Conservation (phyloP, 139 green algal genomes). For the Chlorella sp. region DNA sequence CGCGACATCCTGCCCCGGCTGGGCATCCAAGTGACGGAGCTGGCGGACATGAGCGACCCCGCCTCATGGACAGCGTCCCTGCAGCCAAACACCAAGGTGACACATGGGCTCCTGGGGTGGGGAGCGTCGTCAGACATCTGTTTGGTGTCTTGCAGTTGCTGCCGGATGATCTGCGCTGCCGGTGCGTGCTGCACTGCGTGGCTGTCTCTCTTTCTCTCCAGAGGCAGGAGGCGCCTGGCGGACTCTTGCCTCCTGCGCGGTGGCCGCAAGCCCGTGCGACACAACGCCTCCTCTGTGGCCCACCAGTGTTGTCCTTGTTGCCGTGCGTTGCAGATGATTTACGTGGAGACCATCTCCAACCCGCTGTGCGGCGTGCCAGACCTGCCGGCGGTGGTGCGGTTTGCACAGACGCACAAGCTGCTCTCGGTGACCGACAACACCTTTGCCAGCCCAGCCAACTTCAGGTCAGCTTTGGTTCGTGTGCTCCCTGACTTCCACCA, state of each 20-base stretch:
- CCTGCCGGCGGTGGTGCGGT: slow-evolving; percentile 29
- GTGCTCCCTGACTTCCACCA: too few species aligned
- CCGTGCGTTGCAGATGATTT: slow-evolving; percentile 65
- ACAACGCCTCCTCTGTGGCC: too few species aligned
- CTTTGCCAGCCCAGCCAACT: slow-evolving; percentile 87
- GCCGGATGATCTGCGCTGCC: background rate
- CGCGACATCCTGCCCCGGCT: slow-evolving; percentile 86
- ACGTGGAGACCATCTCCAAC: slow-evolving; percentile 91
- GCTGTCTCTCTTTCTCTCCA: background rate
- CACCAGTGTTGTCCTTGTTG: too few species aligned
- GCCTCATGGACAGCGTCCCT: slow-evolving; percentile 52
- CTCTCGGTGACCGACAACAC: slow-evolving; percentile 87
- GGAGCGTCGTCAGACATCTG: too few species aligned
- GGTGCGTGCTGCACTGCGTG: background rate
- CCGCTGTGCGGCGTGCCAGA: slow-evolving; percentile 74
- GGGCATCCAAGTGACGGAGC: slow-evolving; percentile 86
- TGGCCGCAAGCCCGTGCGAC: background rate
- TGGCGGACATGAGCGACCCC: slow-evolving; percentile 76
- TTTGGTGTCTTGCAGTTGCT: background rate
- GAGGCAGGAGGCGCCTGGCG: background rate
- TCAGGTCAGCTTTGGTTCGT: slow-evolving; percentile 11
- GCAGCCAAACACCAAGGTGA: slow-evolving; percentile 44
- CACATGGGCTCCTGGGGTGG: background rate
- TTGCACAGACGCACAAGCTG: slow-evolving; percentile 34
- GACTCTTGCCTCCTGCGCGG: background rate